Base-by-base conservation (phyloP, 179 eudicot species). In the Pouteria campechiana region DNA sequence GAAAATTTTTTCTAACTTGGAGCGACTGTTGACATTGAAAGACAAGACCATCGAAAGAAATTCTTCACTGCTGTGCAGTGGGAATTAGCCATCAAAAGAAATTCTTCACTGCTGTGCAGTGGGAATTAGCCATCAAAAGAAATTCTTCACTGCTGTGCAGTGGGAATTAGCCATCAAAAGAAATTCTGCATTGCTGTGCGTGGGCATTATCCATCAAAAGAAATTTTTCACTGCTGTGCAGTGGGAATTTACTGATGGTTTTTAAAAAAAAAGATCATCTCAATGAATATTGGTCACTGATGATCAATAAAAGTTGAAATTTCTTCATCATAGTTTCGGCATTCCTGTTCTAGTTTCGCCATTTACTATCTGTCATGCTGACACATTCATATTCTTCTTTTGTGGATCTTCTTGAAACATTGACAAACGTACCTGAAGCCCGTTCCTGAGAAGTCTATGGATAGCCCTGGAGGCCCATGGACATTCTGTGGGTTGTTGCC, bases 391-490 rank as follows among this genome's bases (percentile, higher is more conserved):
- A n/a, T n/a, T n/a, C n/a, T 27, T 23, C 13, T 38, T 15, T 25
- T 7, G 18, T 12, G 15, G 11, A 22, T 48, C 15, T n/a, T n/a
- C n/a, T n/a, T n/a, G n/a, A n/a, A n/a, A n/a, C n/a, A n/a, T n/a
- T n/a, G n/a, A 3, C 25, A 6, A 48, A 33, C 18, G 15, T 10
- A 6, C 17, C 37, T 32, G 6, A 68, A 83, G 85, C 78, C 64
- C 58, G 65, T 70, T 46, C 93, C 88, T 1, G 88, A 83, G 60
- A 58, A 64, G 49, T 32, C 57, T 21, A 76, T 65, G 56, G 79
- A 68, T 9, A 71, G 82, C 46, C 57, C 54, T 45, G 94, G 88
- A 35, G 81, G 75, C 23, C 78, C 84, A 5, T 83, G 94, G 94
- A 63, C 48, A 44, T 79, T 79, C 57, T 65, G 73, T 71, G 94